phyloP scores from a whole-genome alignment of 768 basidiomycete genomes.

The Piloderma croceum region DNA sequence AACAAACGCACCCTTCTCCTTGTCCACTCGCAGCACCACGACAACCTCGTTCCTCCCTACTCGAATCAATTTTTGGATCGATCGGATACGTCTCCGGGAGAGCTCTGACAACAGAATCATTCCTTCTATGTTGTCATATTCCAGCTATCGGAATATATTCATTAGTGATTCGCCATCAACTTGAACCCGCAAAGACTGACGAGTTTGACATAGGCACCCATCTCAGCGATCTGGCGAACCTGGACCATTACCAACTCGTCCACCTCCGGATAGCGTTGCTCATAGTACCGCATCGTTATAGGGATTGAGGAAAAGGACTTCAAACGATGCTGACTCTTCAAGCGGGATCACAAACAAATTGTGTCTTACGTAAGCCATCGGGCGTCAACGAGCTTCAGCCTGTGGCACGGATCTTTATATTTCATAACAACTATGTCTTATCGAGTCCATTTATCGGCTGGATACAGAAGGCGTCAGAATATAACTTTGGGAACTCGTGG shows the following conservation, averaged over 20 bases:
- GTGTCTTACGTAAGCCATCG: too few species aligned
- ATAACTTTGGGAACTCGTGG: too few species aligned
- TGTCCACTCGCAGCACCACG: slow-evolving; percentile 95
- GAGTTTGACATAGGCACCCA: slow-evolving; percentile 99
- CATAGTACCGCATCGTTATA: slow-evolving; percentile 79
- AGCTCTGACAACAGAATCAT: slow-evolving; percentile 99
- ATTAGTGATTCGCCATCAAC: neutral
- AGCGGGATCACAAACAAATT: too few species aligned
- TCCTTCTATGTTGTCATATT: slow-evolving; percentile 98
- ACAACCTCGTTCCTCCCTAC: slow-evolving; percentile 98
- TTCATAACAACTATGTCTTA: too few species aligned
- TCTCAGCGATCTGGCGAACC: slow-evolving; percentile 97
- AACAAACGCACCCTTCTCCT: slow-evolving; percentile 80
- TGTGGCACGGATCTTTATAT: too few species aligned
- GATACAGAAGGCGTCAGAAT: too few species aligned
- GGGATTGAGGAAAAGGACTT: neutral
- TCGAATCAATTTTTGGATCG: slow-evolving; percentile 95
- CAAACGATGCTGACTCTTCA: too few species aligned
- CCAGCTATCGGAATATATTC: slow-evolving; percentile 52
- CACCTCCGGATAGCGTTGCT: slow-evolving; percentile 90
- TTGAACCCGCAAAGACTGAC: slow-evolving; percentile 59
- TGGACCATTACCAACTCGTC: slow-evolving; percentile 99
- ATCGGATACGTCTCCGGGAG: slow-evolving; percentile 90
- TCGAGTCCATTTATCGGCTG: too few species aligned
- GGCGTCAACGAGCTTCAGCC: too few species aligned